Percentiles rank a stretch among this genome's conserved stretches.
Evolutionary conservation across 257 asterid species (phyloP).

Genomic region (Petunia secreta): DNA sequence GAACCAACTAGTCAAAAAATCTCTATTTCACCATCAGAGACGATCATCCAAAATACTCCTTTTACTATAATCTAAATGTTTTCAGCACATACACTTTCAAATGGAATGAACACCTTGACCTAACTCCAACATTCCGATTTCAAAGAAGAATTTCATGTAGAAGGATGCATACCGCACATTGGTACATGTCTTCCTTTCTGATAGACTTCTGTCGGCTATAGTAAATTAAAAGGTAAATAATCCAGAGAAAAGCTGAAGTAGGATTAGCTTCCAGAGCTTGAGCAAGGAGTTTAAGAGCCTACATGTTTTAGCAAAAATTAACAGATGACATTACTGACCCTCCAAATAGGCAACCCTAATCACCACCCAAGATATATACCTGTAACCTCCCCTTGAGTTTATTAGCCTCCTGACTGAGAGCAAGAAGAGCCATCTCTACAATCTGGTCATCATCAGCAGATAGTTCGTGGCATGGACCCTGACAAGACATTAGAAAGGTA

Average conservation of each 20-base stretch:
- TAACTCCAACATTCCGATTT: neutral
- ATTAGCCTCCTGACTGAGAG: conserved; percentile 41
- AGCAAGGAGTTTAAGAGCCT: conserved; percentile 51
- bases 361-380: conserved; percentile 35
- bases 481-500: conserved; percentile 23
- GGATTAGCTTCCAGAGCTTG: conserved; percentile 50
- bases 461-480: conserved; percentile 36
- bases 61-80: neutral
- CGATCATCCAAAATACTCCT: neutral
- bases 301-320: conserved; percentile 15
- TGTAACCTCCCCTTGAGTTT: conserved; percentile 40
- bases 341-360: conserved; percentile 20
- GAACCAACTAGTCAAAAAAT: neutral
- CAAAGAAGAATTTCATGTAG: conserved; percentile 7
- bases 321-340: conserved; percentile 22
- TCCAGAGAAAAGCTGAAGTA: conserved; percentile 47
- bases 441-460: conserved; percentile 39
- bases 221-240: conserved; percentile 48
- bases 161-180: conserved; percentile 42
- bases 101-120: neutral
- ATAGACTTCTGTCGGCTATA: conserved; percentile 49
- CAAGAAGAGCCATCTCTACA: conserved; percentile 50
- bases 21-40: neutral
- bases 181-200: conserved; percentile 49
- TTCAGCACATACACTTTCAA: neutral